Evolutionary conservation across 495 filamentous ascomycete genomes (phyloP).

Genomic region (Penicillium waksmanii): DNA sequence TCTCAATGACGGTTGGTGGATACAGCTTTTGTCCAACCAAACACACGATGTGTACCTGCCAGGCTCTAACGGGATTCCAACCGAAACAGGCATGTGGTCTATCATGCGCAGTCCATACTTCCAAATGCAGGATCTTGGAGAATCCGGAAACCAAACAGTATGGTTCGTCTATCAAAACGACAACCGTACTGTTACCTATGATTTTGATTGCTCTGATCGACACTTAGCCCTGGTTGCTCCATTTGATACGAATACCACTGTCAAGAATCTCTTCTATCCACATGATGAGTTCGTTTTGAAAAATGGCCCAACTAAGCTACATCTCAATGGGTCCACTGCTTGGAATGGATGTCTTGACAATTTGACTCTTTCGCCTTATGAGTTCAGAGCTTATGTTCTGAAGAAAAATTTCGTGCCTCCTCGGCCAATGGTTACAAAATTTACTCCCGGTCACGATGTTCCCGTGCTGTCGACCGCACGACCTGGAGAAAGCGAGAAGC

Average conservation of each 20-base stretch:
- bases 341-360: constrained; percentile 61
- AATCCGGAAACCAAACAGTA: constrained; percentile 55
- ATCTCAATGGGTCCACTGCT: constrained; percentile 46
- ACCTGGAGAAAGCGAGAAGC: constrained; percentile 46
- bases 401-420: constrained; percentile 51
- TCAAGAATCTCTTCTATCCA: constrained; percentile 70
- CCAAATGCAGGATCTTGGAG: constrained; percentile 55
- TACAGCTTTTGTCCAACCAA: constrained; percentile 64
- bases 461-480: constrained; percentile 56
- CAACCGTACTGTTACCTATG: constrained; percentile 58
- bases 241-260: constrained; percentile 57
- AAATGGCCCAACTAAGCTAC: constrained; percentile 40
- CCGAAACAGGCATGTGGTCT: constrained; percentile 72
- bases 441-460: constrained; percentile 66
- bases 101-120: constrained; percentile 56
- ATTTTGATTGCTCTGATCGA: constrained; percentile 60
- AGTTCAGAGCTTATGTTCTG: constrained; percentile 67
- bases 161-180: constrained; percentile 73
- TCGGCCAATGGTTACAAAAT: constrained; percentile 68
- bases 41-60: constrained; percentile 55
- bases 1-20: constrained; percentile 65
- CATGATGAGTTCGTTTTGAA: constrained; percentile 59
- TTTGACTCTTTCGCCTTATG: constrained; percentile 59
- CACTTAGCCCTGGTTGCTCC: constrained; percentile 59
- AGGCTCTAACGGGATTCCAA: constrained; percentile 57